These are phyloP conservation scores for Metschnikowia lachancei DNA, from an alignment of 805 yeast species.

Conservation along the genomic window DNA sequence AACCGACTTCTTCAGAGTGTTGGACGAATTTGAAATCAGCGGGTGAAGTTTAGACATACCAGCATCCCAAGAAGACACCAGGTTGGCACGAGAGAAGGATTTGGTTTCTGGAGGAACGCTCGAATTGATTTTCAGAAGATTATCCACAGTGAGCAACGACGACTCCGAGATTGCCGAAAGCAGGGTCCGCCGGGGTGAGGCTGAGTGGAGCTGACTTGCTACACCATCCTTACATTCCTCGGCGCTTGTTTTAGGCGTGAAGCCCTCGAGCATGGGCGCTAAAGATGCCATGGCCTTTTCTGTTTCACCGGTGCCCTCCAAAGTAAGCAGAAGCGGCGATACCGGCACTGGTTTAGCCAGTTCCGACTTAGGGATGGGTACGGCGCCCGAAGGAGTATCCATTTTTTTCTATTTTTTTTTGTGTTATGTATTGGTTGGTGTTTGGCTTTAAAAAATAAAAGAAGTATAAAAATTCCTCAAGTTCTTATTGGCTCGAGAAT, in stretches of 20 bases:
- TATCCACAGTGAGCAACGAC: slow-evolving; percentile 17
- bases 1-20: slow-evolving; percentile 31
- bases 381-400: slow-evolving; percentile 7
- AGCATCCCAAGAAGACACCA: slow-evolving; percentile 21
- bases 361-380: slow-evolving; percentile 14
- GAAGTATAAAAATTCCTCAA: too few relatives aligned
- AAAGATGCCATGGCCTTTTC: slow-evolving; percentile 71
- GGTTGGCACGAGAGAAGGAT: slow-evolving; percentile 23
- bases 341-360: slow-evolving; percentile 9
- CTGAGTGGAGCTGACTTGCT: slow-evolving; percentile 14
- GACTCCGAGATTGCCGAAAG: slow-evolving; percentile 20
- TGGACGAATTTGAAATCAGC: slow-evolving; percentile 37
- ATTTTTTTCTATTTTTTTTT: too few relatives aligned
- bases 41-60: slow-evolving; percentile 30
- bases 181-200: slow-evolving; percentile 19
- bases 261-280: slow-evolving; percentile 74
- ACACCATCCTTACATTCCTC: slow-evolving; percentile 30
- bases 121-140: slow-evolving; percentile 21
- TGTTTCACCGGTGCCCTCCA: slow-evolving; percentile 22
- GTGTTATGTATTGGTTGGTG: too few relatives aligned
- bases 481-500: too few relatives aligned
- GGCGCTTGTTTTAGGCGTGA: slow-evolving; percentile 67
- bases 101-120: slow-evolving; percentile 16
- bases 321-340: slow-evolving; percentile 18
- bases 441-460: too few relatives aligned